phyloP scores from a whole-genome alignment of 352 stramenopile genomes.

The Phytophthora capsici region DNA sequence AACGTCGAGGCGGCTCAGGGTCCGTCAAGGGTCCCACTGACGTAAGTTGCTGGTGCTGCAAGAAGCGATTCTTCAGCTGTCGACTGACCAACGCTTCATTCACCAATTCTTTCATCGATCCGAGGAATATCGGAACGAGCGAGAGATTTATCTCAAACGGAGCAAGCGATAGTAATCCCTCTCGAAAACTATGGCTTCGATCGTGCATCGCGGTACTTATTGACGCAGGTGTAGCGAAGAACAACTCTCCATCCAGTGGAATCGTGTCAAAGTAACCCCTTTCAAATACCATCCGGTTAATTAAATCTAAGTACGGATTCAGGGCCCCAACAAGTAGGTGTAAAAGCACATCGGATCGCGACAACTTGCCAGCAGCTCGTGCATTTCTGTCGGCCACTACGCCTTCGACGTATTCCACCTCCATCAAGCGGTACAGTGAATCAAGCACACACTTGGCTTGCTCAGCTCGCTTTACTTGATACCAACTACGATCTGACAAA shows the following conservation, averaged over 20 bases:
- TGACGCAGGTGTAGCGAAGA: conserved; percentile 46
- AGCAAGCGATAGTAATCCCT: conserved; percentile 44
- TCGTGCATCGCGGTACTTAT: conserved; percentile 15
- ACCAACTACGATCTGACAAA: conserved; percentile 27
- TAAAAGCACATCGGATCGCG: conserved; percentile 52
- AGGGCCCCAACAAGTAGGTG: conserved; percentile 54
- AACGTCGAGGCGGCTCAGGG: conserved; percentile 1
- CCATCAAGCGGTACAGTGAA: conserved; percentile 49
- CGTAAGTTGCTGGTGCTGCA: conserved; percentile 40
- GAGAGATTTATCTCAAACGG: conserved; percentile 47
- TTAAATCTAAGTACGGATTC: conserved; percentile 54
- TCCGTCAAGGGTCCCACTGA: neutral
- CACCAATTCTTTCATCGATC: conserved; percentile 39
- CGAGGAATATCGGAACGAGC: conserved; percentile 57
- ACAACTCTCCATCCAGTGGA: conserved; percentile 54
- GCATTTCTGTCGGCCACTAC: conserved; percentile 6
- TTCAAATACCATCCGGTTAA: conserved; percentile 64
- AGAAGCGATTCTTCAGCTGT: conserved; percentile 69
- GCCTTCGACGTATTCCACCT: conserved; percentile 48
- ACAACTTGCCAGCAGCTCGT: conserved; percentile 19
- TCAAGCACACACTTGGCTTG: conserved; percentile 51
- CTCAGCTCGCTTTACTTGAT: conserved; percentile 43
- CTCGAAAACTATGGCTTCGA: conserved; percentile 47
- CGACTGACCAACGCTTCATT: conserved; percentile 62
- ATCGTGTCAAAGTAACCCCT: conserved; percentile 47